These are phyloP conservation scores for Dictyostelium intermedium DNA, from an alignment of 78 protist genomes.

Conservation along the genomic window DNA sequence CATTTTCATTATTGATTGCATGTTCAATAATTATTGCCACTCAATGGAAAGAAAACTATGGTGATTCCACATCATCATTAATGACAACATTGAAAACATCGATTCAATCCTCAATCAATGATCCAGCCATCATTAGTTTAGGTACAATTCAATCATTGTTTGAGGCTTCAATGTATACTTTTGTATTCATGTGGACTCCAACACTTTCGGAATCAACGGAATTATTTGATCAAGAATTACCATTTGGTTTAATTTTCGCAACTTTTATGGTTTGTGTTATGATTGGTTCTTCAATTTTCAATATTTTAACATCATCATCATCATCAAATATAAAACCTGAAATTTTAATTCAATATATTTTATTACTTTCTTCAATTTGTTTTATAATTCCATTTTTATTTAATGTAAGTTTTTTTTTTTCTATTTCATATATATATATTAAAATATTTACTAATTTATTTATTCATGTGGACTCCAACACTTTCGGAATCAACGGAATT, in stretches of 20 bases:
- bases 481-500: conserved; percentile 7
- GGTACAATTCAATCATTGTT: conserved; percentile 90
- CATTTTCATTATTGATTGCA: conserved; percentile 32
- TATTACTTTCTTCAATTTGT: conserved; percentile 14
- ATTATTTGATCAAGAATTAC: background rate
- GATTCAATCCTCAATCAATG: background rate
- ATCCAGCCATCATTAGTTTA: conserved; percentile 26
- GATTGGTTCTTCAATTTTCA: conserved; percentile 89
- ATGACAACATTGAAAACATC: background rate
- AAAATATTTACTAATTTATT: background rate
- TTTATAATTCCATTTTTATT: conserved; percentile 13
- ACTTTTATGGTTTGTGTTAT: conserved; percentile 90
- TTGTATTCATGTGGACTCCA: conserved; percentile 98
- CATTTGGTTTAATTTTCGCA: conserved; percentile 92
- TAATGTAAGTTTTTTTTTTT: background rate
- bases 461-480: conserved; percentile 96
- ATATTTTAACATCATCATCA: background rate
- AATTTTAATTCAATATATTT: background rate
- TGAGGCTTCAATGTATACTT: conserved; percentile 96
- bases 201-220: conserved; percentile 35
- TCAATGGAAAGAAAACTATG: conserved; percentile 93
- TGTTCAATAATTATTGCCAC: background rate
- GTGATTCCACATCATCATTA: background rate
- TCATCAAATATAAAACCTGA: background rate
- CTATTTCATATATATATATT: too few relatives aligned